These are phyloP conservation scores for Schoenoplectus triqueter DNA, from an alignment of 202 grass and related monocot genomes.

Conservation along the genomic window DNA sequence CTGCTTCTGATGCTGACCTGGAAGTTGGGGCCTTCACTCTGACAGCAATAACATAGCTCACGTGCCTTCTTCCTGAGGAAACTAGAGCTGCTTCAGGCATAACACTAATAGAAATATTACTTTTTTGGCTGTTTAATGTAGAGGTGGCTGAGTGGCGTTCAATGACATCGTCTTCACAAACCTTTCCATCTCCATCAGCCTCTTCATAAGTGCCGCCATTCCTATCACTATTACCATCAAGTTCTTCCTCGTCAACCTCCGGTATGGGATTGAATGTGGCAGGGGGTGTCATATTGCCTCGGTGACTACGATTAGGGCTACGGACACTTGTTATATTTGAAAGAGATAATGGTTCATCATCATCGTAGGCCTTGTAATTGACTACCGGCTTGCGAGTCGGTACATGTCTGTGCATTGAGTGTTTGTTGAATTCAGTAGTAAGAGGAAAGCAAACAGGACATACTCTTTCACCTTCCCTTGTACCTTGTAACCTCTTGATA, in stretches of 20 bases:
- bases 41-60: constrained; percentile 75
- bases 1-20: constrained; percentile 28
- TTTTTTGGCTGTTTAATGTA: constrained; percentile 26
- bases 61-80: constrained; percentile 60
- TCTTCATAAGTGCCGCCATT: constrained; percentile 1
- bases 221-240: constrained; percentile 17
- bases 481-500: constrained; percentile 13
- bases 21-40: constrained; percentile 72
- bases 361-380: constrained; percentile 67
- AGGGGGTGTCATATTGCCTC: constrained; percentile 35
- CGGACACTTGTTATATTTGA: background rate
- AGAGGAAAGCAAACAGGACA: constrained; percentile 72
- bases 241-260: constrained; percentile 64
- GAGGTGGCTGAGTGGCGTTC: constrained; percentile 35
- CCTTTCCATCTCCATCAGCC: constrained; percentile 45
- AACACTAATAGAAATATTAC: constrained; percentile 50
- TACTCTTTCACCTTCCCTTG: constrained; percentile 1
- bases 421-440: constrained; percentile 32
- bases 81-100: constrained; percentile 63
- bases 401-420: background rate
- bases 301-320: background rate
- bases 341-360: constrained; percentile 69
- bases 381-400: background rate
- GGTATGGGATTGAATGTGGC: constrained; percentile 85
- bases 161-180: background rate